These are phyloP conservation scores for Ustilago cynodontis DNA, from an alignment of 1,284 basidiomycete genomes.

Conservation along the genomic window DNA sequence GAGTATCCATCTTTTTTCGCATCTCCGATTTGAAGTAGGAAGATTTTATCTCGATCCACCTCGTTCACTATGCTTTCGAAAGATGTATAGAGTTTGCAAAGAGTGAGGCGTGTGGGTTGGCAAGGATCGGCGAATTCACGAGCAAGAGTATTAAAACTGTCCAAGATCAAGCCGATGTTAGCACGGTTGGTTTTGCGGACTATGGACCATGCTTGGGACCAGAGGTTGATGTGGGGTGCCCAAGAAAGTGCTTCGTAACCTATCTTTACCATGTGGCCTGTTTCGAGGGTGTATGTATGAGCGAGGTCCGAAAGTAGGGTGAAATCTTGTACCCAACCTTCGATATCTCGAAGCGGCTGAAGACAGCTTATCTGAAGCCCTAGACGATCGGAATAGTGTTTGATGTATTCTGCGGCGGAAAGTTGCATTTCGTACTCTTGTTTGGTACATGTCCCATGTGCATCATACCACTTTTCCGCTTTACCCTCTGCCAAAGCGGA, in stretches of 20 bases:
- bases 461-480: constrained; percentile 17
- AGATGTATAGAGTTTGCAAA: neutral
- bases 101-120: constrained; percentile 24
- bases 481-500: neutral
- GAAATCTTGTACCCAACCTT: constrained; percentile 60
- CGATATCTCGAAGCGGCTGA: constrained; percentile 70
- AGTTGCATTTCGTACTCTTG: constrained; percentile 23
- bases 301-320: constrained; percentile 21
- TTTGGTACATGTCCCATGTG: constrained; percentile 34
- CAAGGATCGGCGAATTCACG: constrained; percentile 66
- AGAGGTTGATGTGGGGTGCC: constrained; percentile 54
- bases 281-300: neutral
- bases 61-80: neutral
- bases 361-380: constrained; percentile 63
- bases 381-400: constrained; percentile 33
- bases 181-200: constrained; percentile 55
- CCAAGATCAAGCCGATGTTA: constrained; percentile 69
- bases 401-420: constrained; percentile 62
- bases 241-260: constrained; percentile 55
- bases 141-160: constrained; percentile 70
- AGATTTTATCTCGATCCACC: constrained; percentile 29
- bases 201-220: constrained; percentile 67
- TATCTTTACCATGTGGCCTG: constrained; percentile 2
- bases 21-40: constrained; percentile 44
- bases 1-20: constrained; percentile 12